Conservation (phyloP, 2,329 filamentous ascomycete species). For the Paecilomyces dactylethromorphus region DNA sequence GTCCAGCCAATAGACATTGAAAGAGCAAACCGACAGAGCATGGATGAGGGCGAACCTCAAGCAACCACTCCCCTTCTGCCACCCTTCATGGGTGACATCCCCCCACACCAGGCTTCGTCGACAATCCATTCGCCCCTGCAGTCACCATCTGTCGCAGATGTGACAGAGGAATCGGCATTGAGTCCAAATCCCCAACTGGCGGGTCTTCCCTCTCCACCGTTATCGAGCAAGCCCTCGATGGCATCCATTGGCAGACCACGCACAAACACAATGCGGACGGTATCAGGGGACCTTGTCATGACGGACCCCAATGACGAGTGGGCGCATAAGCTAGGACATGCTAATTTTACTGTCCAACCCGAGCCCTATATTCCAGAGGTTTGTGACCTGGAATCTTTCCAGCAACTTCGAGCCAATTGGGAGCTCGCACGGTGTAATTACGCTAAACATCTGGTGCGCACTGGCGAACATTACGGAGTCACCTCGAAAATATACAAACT, state of each 20-base stretch:
- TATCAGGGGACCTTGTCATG: conserved; percentile 53
- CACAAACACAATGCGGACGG: conserved; percentile 34
- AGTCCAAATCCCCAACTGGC: conserved; percentile 43
- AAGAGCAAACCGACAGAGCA: conserved; percentile 44
- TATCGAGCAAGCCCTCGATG: conserved; percentile 70
- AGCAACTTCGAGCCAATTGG: conserved; percentile 71
- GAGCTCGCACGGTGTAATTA: conserved; percentile 77
- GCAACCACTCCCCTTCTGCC: conserved; percentile 81
- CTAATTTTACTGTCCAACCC: conserved; percentile 84
- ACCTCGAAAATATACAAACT: conserved; percentile 83
- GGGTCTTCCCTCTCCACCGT: conserved; percentile 58
- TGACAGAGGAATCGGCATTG: conserved; percentile 34
- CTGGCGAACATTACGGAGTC: conserved; percentile 81
- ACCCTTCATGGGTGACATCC: conserved; percentile 62
- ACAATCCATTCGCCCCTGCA: conserved; percentile 74
- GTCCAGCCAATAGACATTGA: conserved; percentile 47
- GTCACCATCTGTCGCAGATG: conserved; percentile 70
- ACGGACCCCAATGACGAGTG: conserved; percentile 67
- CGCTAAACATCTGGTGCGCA: conserved; percentile 80
- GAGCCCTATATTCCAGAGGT: conserved; percentile 66
- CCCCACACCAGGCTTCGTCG: conserved; percentile 43
- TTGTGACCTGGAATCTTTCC: conserved; percentile 55
- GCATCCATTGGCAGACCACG: conserved; percentile 61
- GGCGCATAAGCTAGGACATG: conserved; percentile 80
- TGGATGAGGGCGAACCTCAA: conserved; percentile 53